Evolutionary conservation across 768 basidiomycete species (phyloP).

Genomic region (Psilocybe tampanensis): DNA sequence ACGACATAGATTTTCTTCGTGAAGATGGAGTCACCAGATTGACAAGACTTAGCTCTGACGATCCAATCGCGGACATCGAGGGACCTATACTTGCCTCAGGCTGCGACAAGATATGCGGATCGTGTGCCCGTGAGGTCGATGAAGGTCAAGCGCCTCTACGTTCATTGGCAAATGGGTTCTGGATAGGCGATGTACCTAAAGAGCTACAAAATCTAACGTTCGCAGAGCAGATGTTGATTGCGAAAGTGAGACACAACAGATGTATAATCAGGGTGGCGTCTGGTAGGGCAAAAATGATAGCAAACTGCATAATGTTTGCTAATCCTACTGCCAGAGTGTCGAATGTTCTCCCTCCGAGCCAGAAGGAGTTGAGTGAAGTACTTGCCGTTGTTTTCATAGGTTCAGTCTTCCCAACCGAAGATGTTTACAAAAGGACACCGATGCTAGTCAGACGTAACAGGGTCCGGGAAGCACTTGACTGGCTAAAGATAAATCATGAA

Average conservation of each 20-base stretch:
- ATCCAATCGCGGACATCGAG: neutral
- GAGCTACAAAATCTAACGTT: slow-evolving; percentile 14
- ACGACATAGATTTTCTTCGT: slow-evolving; percentile 6
- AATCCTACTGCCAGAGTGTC: slow-evolving; percentile 26
- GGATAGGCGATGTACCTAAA: slow-evolving; percentile 17
- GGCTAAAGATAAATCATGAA: slow-evolving; percentile 38
- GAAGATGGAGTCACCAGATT: neutral
- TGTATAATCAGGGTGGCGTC: slow-evolving; percentile 24
- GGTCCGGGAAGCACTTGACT: slow-evolving; percentile 31
- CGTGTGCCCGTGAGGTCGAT: slow-evolving; percentile 2
- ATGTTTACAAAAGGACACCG: slow-evolving; percentile 28
- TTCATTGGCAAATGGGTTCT: slow-evolving; percentile 16
- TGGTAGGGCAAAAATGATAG: slow-evolving; percentile 27
- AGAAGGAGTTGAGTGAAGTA: slow-evolving; percentile 32
- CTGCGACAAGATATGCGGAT: slow-evolving; percentile 10
- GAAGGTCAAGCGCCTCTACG: slow-evolving; percentile 10
- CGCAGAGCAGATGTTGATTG: slow-evolving; percentile 29
- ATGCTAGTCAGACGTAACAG: slow-evolving; percentile 28
- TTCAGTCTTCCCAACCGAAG: slow-evolving; percentile 24
- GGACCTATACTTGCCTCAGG: slow-evolving; percentile 17
- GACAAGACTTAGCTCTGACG: neutral
- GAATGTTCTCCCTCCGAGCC: slow-evolving; percentile 24
- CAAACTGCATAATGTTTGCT: slow-evolving; percentile 24
- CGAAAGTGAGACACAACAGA: slow-evolving; percentile 22
- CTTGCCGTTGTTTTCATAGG: slow-evolving; percentile 39